A percentile compares a stretch with the other conserved stretches of the same genome.
Evolutionary conservation across 2,329 filamentous ascomycete genomes (phyloP).

Genomic region (Fusarium ramigenum): DNA sequence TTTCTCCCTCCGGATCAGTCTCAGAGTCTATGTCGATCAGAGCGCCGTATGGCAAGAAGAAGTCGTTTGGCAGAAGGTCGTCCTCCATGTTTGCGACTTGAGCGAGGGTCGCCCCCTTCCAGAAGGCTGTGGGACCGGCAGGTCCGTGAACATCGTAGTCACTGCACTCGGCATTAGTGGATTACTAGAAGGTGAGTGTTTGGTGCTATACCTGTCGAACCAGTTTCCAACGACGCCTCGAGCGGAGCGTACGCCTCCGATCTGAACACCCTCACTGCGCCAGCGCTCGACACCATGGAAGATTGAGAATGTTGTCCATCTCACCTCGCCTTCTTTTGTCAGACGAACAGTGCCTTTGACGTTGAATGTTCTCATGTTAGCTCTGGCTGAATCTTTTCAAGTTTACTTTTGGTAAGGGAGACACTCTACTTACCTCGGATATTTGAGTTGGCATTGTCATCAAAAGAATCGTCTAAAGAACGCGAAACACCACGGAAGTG

Average conservation of each 20-base stretch:
- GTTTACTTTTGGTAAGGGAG: neutral
- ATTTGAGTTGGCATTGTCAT: slow-evolving; percentile 74
- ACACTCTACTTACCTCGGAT: slow-evolving; percentile 65
- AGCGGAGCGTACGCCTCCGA: slow-evolving; percentile 72
- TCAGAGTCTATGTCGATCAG: slow-evolving; percentile 32
- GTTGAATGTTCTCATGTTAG: slow-evolving; percentile 38
- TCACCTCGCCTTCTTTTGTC: slow-evolving; percentile 75
- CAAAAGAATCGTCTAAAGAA: slow-evolving; percentile 70
- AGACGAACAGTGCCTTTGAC: slow-evolving; percentile 67
- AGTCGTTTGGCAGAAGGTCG: slow-evolving; percentile 46
- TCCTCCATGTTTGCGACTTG: slow-evolving; percentile 39
- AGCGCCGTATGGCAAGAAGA: slow-evolving; percentile 44
- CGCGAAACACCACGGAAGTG: slow-evolving; percentile 72
- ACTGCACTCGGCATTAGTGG: slow-evolving; percentile 46
- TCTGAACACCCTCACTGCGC: slow-evolving; percentile 80
- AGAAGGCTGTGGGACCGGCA: slow-evolving; percentile 79
- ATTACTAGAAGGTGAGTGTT: neutral
- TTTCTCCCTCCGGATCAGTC: slow-evolving; percentile 39
- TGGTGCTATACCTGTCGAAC: slow-evolving; percentile 73
- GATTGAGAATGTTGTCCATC: slow-evolving; percentile 77
- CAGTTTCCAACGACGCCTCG: slow-evolving; percentile 78
- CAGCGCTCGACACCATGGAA: slow-evolving; percentile 73
- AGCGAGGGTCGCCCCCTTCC: slow-evolving; percentile 71
- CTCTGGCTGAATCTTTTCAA: neutral
- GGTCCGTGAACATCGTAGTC: slow-evolving; percentile 75